Percentiles rank a stretch among this genome's conserved stretches.
These are phyloP conservation scores for Kwoniella bestiolae DNA, from an alignment of 768 basidiomycete species.

Conservation along the genomic window DNA sequence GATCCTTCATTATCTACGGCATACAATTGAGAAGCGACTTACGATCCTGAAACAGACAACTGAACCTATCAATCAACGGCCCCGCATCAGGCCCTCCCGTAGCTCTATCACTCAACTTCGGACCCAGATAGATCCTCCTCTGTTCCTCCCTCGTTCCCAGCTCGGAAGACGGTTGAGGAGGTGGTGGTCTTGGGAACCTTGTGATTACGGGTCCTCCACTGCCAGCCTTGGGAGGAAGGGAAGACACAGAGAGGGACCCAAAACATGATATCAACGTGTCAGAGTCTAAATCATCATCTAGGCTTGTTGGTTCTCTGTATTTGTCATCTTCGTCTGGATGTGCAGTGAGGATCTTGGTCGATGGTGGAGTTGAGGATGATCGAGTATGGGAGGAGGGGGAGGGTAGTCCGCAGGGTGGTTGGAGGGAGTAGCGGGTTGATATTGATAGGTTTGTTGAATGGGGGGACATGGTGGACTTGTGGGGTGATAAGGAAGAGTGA, in stretches of 20 bases:
- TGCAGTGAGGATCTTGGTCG: constrained; percentile 1
- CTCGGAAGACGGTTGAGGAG: constrained; percentile 25
- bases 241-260: constrained; percentile 24
- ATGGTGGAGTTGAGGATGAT: constrained; percentile 6
- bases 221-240: neutral
- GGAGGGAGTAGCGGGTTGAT: constrained; percentile 32
- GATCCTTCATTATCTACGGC: too few relatives aligned
- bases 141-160: constrained; percentile 42
- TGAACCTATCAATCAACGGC: constrained; percentile 52
- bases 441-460: neutral
- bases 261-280: constrained; percentile 45
- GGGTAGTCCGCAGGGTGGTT: constrained; percentile 38
- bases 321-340: neutral
- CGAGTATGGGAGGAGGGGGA: constrained; percentile 22
- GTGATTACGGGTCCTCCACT: constrained; percentile 26
- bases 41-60: constrained; percentile 53
- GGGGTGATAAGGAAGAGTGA: neutral
- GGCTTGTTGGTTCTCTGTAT: constrained; percentile 14
- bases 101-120: constrained; percentile 45
- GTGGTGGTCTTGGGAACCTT: constrained; percentile 39
- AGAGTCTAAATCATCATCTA: constrained; percentile 10
- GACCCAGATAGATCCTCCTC: constrained; percentile 45
- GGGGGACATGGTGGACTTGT: neutral
- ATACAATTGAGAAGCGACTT: constrained; percentile 8
- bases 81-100: constrained; percentile 52